Evolutionary conservation across 1,284 basidiomycete species (phyloP).

Genomic region (Marasmius fiardii): DNA sequence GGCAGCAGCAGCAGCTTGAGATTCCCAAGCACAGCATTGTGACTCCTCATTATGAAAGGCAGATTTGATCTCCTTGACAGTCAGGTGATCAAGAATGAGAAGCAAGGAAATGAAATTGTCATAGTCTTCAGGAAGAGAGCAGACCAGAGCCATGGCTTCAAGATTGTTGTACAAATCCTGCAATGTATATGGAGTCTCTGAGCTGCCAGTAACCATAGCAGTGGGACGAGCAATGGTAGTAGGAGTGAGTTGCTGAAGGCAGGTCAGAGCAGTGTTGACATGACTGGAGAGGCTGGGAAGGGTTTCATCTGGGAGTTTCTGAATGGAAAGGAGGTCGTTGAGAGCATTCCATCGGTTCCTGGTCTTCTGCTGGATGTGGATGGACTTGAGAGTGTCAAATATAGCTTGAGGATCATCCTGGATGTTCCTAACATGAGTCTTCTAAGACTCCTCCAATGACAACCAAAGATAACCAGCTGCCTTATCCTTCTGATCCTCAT

Average conservation of each 20-base stretch:
- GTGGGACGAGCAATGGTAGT: neutral
- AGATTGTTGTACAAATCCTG: constrained; percentile 19
- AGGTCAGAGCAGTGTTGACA: neutral
- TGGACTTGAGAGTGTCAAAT: neutral
- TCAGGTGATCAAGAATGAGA: constrained; percentile 12
- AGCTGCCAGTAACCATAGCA: neutral
- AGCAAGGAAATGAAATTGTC: constrained; percentile 16
- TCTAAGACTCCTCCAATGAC: constrained; percentile 5
- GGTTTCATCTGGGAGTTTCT: constrained; percentile 2
- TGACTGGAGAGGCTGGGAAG: constrained; percentile 3
- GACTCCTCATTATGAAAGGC: constrained; percentile 10
- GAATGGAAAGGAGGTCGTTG: constrained; percentile 10
- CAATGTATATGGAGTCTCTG: constrained; percentile 6
- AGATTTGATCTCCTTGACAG: neutral
- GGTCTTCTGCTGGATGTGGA: constrained; percentile 10
- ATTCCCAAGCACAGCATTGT: neutral
- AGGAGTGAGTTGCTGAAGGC: constrained; percentile 1
- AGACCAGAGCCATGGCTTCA: constrained; percentile 19
- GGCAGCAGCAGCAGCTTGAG: neutral
- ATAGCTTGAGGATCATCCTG: constrained; percentile 5
- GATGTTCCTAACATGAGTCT: constrained; percentile 5
- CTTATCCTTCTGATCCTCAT: neutral
- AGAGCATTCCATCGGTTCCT: constrained; percentile 8
- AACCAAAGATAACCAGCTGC: constrained; percentile 5
- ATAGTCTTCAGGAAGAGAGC: constrained; percentile 18